phyloP scores from a whole-genome alignment of 2,329 filamentous ascomycete species.

The Lachnellula subtilissima region DNA sequence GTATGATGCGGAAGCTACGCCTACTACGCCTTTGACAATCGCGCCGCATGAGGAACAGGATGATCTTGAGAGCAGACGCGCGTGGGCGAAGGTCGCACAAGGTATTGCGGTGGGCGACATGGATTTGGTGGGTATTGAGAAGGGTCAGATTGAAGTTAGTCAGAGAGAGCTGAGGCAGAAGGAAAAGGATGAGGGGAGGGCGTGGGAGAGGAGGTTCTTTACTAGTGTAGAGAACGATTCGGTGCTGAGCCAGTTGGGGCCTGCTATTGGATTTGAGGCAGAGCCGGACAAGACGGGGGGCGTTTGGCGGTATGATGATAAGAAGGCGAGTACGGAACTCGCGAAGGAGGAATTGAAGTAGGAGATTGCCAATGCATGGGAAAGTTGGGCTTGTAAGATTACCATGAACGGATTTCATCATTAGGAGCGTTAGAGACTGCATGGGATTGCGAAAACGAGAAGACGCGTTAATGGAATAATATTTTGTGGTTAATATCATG shows the following conservation, averaged over 20 bases:
- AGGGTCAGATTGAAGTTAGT: conserved; percentile 83
- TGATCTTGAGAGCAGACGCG: conserved; percentile 78
- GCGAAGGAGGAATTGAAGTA: background rate
- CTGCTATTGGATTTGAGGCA: conserved; percentile 34
- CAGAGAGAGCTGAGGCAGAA: conserved; percentile 72
- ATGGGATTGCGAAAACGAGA: no score
- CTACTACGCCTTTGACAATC: conserved; percentile 64
- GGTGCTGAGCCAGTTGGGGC: conserved; percentile 39
- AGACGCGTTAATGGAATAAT: no score
- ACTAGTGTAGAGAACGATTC: conserved; percentile 44
- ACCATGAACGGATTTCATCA: no score
- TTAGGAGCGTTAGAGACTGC: no score
- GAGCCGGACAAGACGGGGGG: conserved; percentile 63
- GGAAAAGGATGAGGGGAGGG: conserved; percentile 68
- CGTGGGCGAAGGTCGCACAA: conserved; percentile 80
- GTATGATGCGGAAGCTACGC: conserved; percentile 54
- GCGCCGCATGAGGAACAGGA: conserved; percentile 75
- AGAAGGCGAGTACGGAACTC: conserved; percentile 22
- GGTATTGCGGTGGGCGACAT: conserved; percentile 80
- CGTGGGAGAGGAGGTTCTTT: conserved; percentile 87
- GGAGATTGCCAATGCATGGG: no score
- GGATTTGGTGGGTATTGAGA: conserved; percentile 72
- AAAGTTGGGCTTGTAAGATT: no score
- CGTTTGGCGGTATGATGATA: conserved; percentile 62
- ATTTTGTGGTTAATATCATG: no score